phyloP scores from a whole-genome alignment of 352 stramenopile species.

The Pythium volutum region DNA sequence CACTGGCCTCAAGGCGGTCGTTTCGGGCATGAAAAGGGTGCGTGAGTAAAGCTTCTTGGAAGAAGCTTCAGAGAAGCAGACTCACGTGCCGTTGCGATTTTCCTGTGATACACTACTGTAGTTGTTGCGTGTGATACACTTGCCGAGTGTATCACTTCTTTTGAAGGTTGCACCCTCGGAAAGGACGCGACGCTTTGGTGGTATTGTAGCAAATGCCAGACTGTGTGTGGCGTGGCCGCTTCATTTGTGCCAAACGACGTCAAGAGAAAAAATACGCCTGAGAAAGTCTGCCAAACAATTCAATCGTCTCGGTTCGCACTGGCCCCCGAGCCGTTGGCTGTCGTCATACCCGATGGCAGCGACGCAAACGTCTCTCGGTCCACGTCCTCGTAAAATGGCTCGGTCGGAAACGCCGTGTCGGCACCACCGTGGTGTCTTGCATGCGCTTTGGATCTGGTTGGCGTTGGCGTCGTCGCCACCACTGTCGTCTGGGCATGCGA shows the following conservation, averaged over 20 bases:
- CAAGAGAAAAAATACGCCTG: conserved; percentile 14
- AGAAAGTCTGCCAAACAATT: too few species aligned
- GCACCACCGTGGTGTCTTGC: background rate
- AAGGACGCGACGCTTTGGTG: conserved; percentile 3
- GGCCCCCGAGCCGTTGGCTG: background rate
- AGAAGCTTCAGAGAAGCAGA: conserved; percentile 1
- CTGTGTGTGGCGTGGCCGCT: too few species aligned
- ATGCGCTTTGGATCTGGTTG: background rate
- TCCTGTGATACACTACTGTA: background rate
- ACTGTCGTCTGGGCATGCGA: background rate
- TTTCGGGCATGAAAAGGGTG: background rate
- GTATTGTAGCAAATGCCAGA: background rate
- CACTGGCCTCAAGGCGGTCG: too few species aligned
- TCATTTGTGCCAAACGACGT: background rate
- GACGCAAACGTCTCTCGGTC: conserved; percentile 8
- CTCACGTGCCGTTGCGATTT: background rate
- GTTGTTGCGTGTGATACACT: too few species aligned
- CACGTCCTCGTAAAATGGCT: conserved; percentile 17
- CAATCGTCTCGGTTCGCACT: too few species aligned
- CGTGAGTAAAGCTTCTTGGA: background rate
- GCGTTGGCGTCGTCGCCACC: too few species aligned
- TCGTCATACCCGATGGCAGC: background rate
- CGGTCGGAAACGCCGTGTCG: background rate
- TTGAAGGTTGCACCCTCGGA: background rate
- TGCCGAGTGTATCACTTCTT: too few species aligned